Percentiles rank a stretch among this genome's conserved stretches.
These are phyloP conservation scores for Daedaleopsis nitida DNA, from an alignment of 768 basidiomycete genomes.

Conservation along the genomic window DNA sequence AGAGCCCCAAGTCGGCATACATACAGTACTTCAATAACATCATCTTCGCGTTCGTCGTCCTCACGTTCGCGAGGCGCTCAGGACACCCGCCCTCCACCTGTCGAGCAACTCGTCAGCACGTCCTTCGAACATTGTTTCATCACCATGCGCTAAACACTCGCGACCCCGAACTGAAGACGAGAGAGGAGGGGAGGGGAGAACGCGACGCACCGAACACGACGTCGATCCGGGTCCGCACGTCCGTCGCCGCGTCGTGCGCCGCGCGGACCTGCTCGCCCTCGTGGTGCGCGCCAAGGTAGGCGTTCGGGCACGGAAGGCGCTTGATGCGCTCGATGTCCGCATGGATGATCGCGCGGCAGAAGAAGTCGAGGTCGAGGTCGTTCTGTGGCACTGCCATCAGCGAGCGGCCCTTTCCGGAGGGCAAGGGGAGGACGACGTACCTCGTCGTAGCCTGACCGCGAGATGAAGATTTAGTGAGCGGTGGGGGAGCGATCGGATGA, in stretches of 20 bases:
- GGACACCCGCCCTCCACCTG: too few relatives aligned
- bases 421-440: conserved; percentile 34
- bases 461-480: neutral
- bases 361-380: conserved; percentile 67
- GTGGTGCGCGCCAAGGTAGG: conserved; percentile 18
- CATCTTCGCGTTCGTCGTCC: too few relatives aligned
- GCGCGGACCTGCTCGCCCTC: neutral
- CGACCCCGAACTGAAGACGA: too few relatives aligned
- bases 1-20: too few relatives aligned
- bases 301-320: conserved; percentile 52
- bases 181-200: too few relatives aligned
- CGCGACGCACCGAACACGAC: conserved; percentile 23
- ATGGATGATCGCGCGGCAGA: conserved; percentile 58
- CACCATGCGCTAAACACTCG: too few relatives aligned
- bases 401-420: neutral
- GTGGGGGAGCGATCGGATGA: neutral
- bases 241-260: conserved; percentile 3
- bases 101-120: too few relatives aligned
- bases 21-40: too few relatives aligned
- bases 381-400: conserved; percentile 43
- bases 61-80: too few relatives aligned
- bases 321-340: conserved; percentile 59
- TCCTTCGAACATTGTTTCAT: too few relatives aligned
- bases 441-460: conserved; percentile 56
- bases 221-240: conserved; percentile 13